Percentiles rank a stretch among this genome's conserved stretches.
Conservation (phyloP, 1,284 basidiomycete genomes). For the Cutaneotrichosporon dermatis region DNA sequence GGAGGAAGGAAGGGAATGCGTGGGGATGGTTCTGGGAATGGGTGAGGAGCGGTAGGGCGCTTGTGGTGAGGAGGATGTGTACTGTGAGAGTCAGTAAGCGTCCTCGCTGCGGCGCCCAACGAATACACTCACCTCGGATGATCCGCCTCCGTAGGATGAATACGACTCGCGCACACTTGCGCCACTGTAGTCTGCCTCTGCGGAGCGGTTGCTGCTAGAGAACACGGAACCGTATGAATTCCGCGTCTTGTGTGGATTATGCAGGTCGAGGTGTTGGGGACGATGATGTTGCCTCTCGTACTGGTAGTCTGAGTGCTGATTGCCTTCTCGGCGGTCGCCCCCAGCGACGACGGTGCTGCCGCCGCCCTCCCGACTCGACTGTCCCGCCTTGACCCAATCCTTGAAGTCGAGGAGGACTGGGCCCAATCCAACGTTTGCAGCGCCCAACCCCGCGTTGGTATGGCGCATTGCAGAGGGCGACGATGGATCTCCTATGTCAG, state of each 20-base stretch:
- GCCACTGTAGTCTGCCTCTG: constrained; percentile 3
- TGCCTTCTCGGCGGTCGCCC: not conserved
- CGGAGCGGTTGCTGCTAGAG: constrained; percentile 1
- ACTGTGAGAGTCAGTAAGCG: not conserved
- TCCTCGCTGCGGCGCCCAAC: not conserved
- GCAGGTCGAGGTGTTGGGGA: not conserved
- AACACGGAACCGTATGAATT: not conserved
- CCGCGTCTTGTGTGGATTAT: not conserved
- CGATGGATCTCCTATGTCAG: not conserved
- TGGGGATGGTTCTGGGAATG: constrained; percentile 2
- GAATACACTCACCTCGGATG: not conserved
- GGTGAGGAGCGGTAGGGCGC: not conserved
- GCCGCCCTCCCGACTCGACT: constrained; percentile 4
- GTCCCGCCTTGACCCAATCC: constrained; percentile 24
- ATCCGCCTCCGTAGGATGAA: not conserved
- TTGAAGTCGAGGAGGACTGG: constrained; percentile 23
- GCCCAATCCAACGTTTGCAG: constrained; percentile 14
- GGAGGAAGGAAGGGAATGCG: constrained; percentile 6
- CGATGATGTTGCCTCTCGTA: not conserved
- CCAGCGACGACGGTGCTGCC: not conserved
- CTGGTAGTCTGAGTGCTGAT: not conserved
- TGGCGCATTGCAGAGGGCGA: not conserved
- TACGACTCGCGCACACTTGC: constrained; percentile 2
- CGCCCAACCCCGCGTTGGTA: constrained; percentile 5
- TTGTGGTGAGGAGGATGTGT: constrained; percentile 1